Base-by-base conservation (phyloP, 1,284 basidiomycete species). In the Papiliotrema laurentii region DNA sequence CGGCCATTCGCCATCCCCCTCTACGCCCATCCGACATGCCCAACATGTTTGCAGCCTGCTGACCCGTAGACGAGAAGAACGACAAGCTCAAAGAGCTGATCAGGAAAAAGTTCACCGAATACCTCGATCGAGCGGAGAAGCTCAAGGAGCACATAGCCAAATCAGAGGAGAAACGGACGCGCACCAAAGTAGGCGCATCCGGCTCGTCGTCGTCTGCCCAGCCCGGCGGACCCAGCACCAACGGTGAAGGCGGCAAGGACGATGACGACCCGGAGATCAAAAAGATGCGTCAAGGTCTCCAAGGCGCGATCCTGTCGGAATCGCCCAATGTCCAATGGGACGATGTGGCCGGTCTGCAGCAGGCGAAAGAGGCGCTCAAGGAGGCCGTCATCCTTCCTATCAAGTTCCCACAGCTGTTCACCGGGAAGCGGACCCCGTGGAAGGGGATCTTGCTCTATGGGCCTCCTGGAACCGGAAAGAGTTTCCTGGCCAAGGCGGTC, bases 301-400 rank as follows among this genome's bases (percentile, higher is more conserved):
- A 88, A 19, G 84, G 80, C 70, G 92, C 93, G 10, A 97, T 98
- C 60, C 71, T 98, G 16, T 81, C 86, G 11, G 96, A 98, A 76
- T 96, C 85, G 58, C 94, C 94, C 16, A 92, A 98, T 70, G 88
- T 98, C 22, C 85, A 85, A 63, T 98, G 94, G 94, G 92, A 97
- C 68, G 94, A 98, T 71, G 93, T 98, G 36, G 94, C 94, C 7
- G 94, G 94, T 45, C 80, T 98, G 7, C 88, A 91, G 63, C 86
- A 83, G 34, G 94, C 94, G 30, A 98, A 98, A 75, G 92, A 94
- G 50, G 83, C 94, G 11, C 77, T 98, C 62, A 97, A 98, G 74
- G 94, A 98, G 73, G 94, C 96, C 31, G 96, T 98, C 69, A 97
- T 98, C 66, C 78, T 98, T 21, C 94, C 94, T 5, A 97, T 97